Conservation (phyloP, 768 basidiomycete genomes). For the Xanthoconium stramineum region DNA sequence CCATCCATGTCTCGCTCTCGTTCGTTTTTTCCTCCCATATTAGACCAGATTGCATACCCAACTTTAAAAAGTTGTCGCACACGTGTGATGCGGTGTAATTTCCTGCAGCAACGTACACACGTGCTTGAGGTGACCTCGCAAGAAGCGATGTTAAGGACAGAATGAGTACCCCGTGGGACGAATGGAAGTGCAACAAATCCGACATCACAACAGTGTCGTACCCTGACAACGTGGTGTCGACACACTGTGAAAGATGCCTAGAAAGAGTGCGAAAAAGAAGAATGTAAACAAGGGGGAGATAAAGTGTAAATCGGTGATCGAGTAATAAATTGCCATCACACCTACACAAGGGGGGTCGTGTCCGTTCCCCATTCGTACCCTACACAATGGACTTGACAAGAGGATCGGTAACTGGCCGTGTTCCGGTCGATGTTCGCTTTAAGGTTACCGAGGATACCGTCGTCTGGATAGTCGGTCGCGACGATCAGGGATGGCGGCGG, state of each 20-base stretch:
- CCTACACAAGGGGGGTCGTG: conserved; percentile 46
- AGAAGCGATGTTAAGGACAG: conserved; percentile 50
- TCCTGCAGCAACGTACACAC: conserved; percentile 61
- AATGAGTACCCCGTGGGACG: conserved; percentile 56
- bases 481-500: conserved; percentile 52
- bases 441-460: conserved; percentile 56
- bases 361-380: conserved; percentile 70
- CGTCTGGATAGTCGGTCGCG: conserved; percentile 68
- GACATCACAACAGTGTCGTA: conserved; percentile 67
- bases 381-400: conserved; percentile 42
- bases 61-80: conserved; percentile 51
- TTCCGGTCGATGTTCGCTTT: conserved; percentile 54
- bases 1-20: conserved; percentile 40
- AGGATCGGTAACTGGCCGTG: conserved; percentile 27
- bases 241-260: conserved; percentile 13
- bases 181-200: conserved; percentile 68
- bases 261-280: background rate
- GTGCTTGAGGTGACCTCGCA: conserved; percentile 35
- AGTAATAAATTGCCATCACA: conserved; percentile 5
- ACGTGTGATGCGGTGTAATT: conserved; percentile 54
- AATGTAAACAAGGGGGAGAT: background rate
- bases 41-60: conserved; percentile 40
- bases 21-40: conserved; percentile 42
- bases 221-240: conserved; percentile 21
- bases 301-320: background rate